Base-by-base conservation (phyloP, 495 filamentous ascomycete species). In the Penicillium alfredii region DNA sequence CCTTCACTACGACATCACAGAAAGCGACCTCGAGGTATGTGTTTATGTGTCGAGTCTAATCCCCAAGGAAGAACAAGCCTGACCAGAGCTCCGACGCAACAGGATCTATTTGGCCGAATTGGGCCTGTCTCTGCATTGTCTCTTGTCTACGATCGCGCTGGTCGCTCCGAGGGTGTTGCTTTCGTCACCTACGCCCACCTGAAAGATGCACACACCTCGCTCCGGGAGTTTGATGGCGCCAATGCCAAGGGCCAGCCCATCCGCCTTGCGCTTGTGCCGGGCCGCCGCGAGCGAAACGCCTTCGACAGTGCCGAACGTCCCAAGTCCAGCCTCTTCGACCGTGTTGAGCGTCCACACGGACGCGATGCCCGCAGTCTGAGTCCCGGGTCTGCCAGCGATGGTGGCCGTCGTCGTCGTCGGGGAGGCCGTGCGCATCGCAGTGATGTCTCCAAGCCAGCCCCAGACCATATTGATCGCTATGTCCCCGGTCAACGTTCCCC, bases 181-280 rank as follows among this genome's bases (percentile, higher is more conserved):
- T 92, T 78, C 54, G 83, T 95, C 33, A 92, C 82, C 15, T 95
- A 93, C 57, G 70, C 74, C 42, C 71, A 68, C 17, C 51, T 73
- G 15, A 65, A 67, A 40, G 83, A 93, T 54, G 90, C 90, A 4
- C 67, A 71, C 44, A 60, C 69, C 13, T 92, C 90, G 4, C 78
- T 95, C 42, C 67, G 64, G 26, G 84, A 94, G 48, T 95, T 80
- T 45, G 82, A 95, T 58, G 85, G 86, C 32, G 88, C 89, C 40
- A 95, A 94, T 60, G 90, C 90, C 22, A 84, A 89, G 45, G 86
- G 84, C 68, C 88, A 95, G 58, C 88, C 86, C 2, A 94, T 97
- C 41, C 81, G 74, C n/a, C 57, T 96, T 17, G 78, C 78, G 1
- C 64, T 89, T 10, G 52, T 92, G 12, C 73, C 81, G 7, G 51